These are phyloP conservation scores for Podaxis sp. DNA, from an alignment of 768 basidiomycete species.

Conservation along the genomic window DNA sequence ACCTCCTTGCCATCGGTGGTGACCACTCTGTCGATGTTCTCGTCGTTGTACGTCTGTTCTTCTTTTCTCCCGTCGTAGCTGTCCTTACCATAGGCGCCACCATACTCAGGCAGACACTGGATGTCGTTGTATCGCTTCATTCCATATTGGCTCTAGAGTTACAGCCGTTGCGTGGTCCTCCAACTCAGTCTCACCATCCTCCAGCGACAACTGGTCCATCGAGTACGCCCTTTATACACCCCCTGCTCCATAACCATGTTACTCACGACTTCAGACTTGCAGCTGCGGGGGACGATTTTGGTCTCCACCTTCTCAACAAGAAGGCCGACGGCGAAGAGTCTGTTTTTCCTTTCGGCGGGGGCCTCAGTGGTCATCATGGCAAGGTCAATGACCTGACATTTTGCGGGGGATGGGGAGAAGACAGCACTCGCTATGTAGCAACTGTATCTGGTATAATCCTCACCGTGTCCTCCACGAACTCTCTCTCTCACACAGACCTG, in stretches of 20 bases:
- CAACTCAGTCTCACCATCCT: conserved; percentile 59
- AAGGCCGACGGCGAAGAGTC: conserved; percentile 41
- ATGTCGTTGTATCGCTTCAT: conserved; percentile 56
- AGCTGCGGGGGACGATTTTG: conserved; percentile 64
- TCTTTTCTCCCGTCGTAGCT: not conserved
- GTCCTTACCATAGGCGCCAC: not conserved
- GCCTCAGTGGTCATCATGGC: conserved; percentile 77
- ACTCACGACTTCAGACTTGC: conserved; percentile 44
- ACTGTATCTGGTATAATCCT: conserved; percentile 63
- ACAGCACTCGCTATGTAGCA: conserved; percentile 69
- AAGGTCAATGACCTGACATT: conserved; percentile 76
- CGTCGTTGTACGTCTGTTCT: conserved; percentile 44
- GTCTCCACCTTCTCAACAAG: conserved; percentile 67
- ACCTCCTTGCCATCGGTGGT: conserved; percentile 71
- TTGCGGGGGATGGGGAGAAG: conserved; percentile 68
- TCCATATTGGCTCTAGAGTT: conserved; percentile 65
- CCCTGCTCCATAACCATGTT: not conserved
- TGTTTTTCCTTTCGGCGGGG: conserved; percentile 72
- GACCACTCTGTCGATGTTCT: conserved; percentile 71
- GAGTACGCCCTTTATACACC: conserved; percentile 44
- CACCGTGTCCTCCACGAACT: conserved; percentile 2
- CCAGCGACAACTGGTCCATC: conserved; percentile 61
- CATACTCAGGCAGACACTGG: conserved; percentile 35
- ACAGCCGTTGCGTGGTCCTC: conserved; percentile 81
- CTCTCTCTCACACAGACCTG: conserved; percentile 6